Evolutionary conservation across 2,329 filamentous ascomycete species (phyloP), one percentile per base, ranked within the genome.

Genomic region (Teratosphaeria destructans): DNA sequence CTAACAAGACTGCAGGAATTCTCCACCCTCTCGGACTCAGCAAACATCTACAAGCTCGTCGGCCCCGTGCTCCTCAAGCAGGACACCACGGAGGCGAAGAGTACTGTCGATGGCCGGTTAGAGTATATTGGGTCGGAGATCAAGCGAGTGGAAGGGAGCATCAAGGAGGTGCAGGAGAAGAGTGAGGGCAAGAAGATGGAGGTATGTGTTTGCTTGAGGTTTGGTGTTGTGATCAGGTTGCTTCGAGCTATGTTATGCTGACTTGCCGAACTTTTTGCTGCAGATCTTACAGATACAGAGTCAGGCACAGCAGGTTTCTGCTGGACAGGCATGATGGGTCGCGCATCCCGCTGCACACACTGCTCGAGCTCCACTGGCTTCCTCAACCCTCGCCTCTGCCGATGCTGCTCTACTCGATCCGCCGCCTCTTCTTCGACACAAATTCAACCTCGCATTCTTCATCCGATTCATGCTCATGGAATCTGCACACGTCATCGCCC

Each of bases 121-220:
- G 91, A 96, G 65, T 97, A 93, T 71, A 99, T 99, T 65, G 83
- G 86, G 65, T 90, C 93, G 70, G 93, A 99, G 72, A 94, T 97
- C 70, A 84, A 84, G 69, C 80, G 86, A 29, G 81, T 88, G 56
- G 87, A 89, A 69, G 78, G 77, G 54, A 83, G 85, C 68, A 87
- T 89, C 64, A 77, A 81, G 63, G 82, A 82, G 27, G 79, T 85
- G 56, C 81, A 88, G 67, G 80, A 82, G 29, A 83, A 83, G 73
- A 83, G 82, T 61, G 85, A 89, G 68, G 80, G 78, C 62, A 82
- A 85, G 71, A 85, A 85, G 70, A 77, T 81, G 64, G 83, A 89
- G 76, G 84, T 87, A 72, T 68, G 78, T 65, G 61, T 43, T 26
- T 57, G 12, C 39, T 57, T 27, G 29, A 16, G 8, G 11, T 52